phyloP scores from a whole-genome alignment of 1,139 yeast species.

The Blastobotrys buckinghamii region DNA sequence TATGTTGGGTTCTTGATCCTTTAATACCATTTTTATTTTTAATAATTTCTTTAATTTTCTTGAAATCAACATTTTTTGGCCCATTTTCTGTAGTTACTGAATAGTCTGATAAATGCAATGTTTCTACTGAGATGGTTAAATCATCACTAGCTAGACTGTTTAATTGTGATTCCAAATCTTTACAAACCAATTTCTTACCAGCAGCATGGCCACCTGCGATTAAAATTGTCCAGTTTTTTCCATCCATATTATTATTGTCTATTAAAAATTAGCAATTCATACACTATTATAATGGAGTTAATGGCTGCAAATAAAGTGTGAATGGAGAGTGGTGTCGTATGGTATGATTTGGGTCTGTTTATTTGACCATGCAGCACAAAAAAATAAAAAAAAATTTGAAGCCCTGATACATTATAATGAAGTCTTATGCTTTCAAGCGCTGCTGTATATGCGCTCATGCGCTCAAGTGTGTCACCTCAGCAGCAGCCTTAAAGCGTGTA shows the following conservation, averaged over 20 bases:
- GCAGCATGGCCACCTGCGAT: conserved; percentile 76
- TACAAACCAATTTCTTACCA: conserved; percentile 43
- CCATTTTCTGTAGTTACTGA: background rate
- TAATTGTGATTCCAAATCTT: conserved; percentile 22
- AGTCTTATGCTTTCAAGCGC: background rate
- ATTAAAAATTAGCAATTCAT: background rate
- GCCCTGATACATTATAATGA: too few species aligned
- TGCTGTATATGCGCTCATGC: background rate
- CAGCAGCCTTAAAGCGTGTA: too few species aligned
- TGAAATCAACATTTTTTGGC: conserved; percentile 39
- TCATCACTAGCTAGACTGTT: conserved; percentile 12
- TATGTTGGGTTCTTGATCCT: conserved; percentile 17
- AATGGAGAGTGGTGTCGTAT: too few species aligned
- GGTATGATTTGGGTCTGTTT: too few species aligned
- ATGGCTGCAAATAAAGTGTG: too few species aligned
- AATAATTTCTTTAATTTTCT: conserved; percentile 27
- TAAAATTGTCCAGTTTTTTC: conserved; percentile 39
- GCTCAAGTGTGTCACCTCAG: too few species aligned
- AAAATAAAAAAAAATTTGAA: too few species aligned
- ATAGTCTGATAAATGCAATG: conserved; percentile 30
- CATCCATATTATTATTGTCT: background rate
- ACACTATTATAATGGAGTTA: background rate
- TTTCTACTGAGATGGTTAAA: conserved; percentile 14
- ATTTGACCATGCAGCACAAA: too few species aligned
- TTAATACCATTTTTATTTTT: conserved; percentile 5